A percentile compares a stretch with the other conserved stretches of the same genome.
These are phyloP conservation scores for Curvularia sp. DNA, from an alignment of 2,329 filamentous ascomycete genomes.

Conservation along the genomic window DNA sequence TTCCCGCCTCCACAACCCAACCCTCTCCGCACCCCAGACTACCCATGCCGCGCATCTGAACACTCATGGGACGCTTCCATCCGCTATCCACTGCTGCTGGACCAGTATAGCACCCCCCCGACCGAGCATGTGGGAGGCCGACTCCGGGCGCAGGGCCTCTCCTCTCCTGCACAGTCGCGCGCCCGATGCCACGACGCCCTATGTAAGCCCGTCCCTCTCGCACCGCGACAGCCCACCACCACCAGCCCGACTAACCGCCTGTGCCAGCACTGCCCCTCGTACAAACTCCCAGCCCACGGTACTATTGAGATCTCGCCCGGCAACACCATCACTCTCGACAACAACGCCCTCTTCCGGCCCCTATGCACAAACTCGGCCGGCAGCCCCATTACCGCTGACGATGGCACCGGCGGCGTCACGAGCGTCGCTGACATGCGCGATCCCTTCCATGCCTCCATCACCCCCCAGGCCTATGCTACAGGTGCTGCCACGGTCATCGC, in stretches of 20 bases:
- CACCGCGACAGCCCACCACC: constrained; percentile 3
- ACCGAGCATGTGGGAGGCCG: constrained; percentile 42
- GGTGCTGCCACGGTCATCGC: constrained; percentile 89
- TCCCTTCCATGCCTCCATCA: constrained; percentile 92
- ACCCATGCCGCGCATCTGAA: constrained; percentile 33
- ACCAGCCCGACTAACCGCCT: constrained; percentile 31
- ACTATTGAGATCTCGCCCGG: constrained; percentile 61
- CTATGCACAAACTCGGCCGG: constrained; percentile 57
- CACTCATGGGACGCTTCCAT: constrained; percentile 38
- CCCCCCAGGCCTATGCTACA: constrained; percentile 91
- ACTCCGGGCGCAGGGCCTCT: constrained; percentile 34
- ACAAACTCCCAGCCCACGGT: constrained; percentile 67
- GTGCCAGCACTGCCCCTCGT: constrained; percentile 65
- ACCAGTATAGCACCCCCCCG: constrained; percentile 42
- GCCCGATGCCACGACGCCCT: constrained; percentile 39
- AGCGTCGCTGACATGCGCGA: constrained; percentile 74
- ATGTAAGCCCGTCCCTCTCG: constrained; percentile 31
- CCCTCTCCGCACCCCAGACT: constrained; percentile 12
- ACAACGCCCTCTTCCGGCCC: constrained; percentile 67
- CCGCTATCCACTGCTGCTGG: constrained; percentile 43
- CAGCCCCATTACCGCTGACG: constrained; percentile 47
- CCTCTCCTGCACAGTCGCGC: constrained; percentile 32
- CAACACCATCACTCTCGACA: constrained; percentile 65
- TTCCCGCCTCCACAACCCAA: constrained; percentile 5
- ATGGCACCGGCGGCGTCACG: constrained; percentile 49